These are phyloP conservation scores for Cladosporium sp. DNA, from an alignment of 2,329 filamentous ascomycete genomes.

Conservation along the genomic window DNA sequence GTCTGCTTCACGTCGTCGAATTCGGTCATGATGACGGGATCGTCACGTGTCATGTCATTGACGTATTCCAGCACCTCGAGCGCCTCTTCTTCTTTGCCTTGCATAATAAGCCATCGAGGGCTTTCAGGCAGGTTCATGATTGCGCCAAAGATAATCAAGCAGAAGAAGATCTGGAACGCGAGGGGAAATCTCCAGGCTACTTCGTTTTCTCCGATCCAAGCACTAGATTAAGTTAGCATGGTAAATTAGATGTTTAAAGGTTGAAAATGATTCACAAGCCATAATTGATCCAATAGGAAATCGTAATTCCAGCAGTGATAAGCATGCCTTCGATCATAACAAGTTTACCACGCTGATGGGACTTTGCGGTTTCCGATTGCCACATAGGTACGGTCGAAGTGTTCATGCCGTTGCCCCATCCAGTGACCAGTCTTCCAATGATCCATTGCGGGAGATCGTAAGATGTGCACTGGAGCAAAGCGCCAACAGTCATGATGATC, in stretches of 20 bases:
- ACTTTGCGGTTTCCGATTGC: slow-evolving; percentile 52
- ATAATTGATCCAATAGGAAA: slow-evolving; percentile 53
- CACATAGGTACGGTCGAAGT: slow-evolving; percentile 53
- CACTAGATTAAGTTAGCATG: not conserved
- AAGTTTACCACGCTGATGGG: slow-evolving; percentile 50
- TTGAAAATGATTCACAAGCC: slow-evolving; percentile 39
- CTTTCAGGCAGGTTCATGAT: slow-evolving; percentile 49
- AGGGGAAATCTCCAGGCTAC: slow-evolving; percentile 19
- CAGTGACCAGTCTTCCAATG: slow-evolving; percentile 51
- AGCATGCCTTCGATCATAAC: slow-evolving; percentile 53
- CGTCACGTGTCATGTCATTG: slow-evolving; percentile 48
- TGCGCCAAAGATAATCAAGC: slow-evolving; percentile 49
- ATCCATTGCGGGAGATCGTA: slow-evolving; percentile 50
- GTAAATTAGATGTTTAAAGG: too few relatives aligned
- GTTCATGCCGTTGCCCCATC: slow-evolving; percentile 52
- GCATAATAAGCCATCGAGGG: slow-evolving; percentile 52
- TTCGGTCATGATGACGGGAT: slow-evolving; percentile 47
- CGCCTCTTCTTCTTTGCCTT: slow-evolving; percentile 56
- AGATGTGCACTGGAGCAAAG: slow-evolving; percentile 48
- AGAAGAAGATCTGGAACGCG: slow-evolving; percentile 42
- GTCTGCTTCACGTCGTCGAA: slow-evolving; percentile 56
- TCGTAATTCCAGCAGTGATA: slow-evolving; percentile 52
- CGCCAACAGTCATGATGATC: slow-evolving; percentile 50
- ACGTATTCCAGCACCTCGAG: slow-evolving; percentile 49
- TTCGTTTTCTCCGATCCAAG: slow-evolving; percentile 14